These are phyloP conservation scores for Triticum aestivum DNA, from an alignment of 176 grass and related monocot genomes.

Conservation along the genomic window DNA sequence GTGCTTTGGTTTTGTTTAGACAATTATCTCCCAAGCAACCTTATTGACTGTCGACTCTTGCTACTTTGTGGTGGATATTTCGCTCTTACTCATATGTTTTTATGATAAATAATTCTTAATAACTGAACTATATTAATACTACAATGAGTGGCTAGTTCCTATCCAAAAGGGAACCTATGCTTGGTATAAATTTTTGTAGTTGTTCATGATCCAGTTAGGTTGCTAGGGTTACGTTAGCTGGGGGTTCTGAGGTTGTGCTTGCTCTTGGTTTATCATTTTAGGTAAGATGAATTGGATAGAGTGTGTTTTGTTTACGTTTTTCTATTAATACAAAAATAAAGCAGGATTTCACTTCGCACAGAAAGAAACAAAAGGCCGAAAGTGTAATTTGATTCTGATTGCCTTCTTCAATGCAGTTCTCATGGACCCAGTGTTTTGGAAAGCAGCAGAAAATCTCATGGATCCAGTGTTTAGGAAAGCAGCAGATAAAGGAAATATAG, in stretches of 20 bases:
- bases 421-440: rapidly evolving
- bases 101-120: not conserved
- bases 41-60: not conserved
- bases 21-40: not conserved
- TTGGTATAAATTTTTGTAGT: not conserved
- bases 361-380: no score
- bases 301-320: not conserved
- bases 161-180: not conserved
- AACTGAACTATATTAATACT: not conserved
- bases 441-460: not conserved
- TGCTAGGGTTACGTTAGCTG: not conserved
- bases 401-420: not conserved
- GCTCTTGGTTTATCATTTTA: not conserved
- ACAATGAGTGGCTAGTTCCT: not conserved
- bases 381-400: not conserved
- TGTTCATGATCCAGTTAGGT: no score
- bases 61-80: not conserved
- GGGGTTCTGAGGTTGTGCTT: not conserved
- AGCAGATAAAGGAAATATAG: not conserved
- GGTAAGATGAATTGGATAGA: not conserved
- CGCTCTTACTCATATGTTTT: not conserved
- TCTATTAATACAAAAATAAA: not conserved
- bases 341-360: not conserved
- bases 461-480: not conserved
- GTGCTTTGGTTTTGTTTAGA: not conserved